Evolutionary conservation across 192 early-diverging fungal species (phyloP), one percentile per base, ranked within the genome.

Genomic region (Backusella circina): DNA sequence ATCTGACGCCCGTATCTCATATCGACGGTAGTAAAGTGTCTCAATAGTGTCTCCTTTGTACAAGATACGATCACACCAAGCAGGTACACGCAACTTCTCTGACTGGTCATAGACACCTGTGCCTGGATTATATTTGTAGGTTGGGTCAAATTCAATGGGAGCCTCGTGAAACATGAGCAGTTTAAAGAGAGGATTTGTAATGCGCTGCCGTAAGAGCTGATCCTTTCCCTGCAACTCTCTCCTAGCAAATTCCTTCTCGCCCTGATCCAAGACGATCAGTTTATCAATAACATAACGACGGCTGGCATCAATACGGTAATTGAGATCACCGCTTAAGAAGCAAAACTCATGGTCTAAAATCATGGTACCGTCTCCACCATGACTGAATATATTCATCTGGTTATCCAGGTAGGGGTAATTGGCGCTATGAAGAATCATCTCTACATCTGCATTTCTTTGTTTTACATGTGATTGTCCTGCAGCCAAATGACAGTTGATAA

Each of bases 21-120:
- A 76, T 39, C 94, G 88, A 67, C 77, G 83, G 84, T 95, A 96
- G 39, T 84, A 74, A n/a, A 67, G 36, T 18, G 82, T 83, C 23
- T 84, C 65, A 5, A 71, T 16, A 32, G 32, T 38, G 33, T 1
- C 16, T 15, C 85, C 83, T 21, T 91, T 83, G 75, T 85, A 93
- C n/a, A 95, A 77, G 31, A 99, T 88, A 65, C 98, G 90, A 85
- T 99, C 98, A 82, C 97, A 99, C 94, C 95, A 99, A 5, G 95
- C 92, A 3, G 98, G 98, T 5, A 90, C 90, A 23, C 98, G 88
- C 75, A 91, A 89, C 84, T 99, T 99, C 57, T 98, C 95, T 51
- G 92, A 94, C 5, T 91, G 90, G 75, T 99, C 98, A 76, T 96
- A 99, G 3, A 82, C 80, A 33, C 92, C 87, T 21, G 91, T 93